phyloP scores from a whole-genome alignment of 371 early-diverging fungal genomes.

The Syncephalastrum monosporum region DNA sequence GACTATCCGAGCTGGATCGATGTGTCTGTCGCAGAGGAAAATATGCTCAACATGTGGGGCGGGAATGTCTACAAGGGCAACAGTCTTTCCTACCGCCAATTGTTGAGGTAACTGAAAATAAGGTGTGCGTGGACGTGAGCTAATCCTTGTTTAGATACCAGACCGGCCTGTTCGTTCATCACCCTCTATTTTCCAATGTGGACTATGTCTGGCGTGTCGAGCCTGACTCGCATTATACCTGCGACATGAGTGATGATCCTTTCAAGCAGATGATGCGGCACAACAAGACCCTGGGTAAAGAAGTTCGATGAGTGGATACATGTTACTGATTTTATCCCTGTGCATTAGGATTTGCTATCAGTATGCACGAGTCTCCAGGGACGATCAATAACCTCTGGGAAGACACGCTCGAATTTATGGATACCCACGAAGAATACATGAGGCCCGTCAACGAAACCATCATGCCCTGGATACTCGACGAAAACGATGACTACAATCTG shows the following conservation, averaged over 20 bases:
- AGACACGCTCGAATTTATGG: conserved; percentile 18
- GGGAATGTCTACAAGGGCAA: conserved; percentile 14
- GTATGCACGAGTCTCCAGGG: conserved; percentile 10
- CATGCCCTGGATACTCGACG: conserved; percentile 33
- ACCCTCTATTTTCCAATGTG: conserved; percentile 71
- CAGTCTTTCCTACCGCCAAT: conserved; percentile 24
- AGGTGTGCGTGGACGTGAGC: no score
- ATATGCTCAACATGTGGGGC: conserved; percentile 14
- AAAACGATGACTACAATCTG: conserved; percentile 45
- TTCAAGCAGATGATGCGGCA: conserved; percentile 78
- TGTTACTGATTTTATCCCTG: no score
- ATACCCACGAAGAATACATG: conserved; percentile 8
- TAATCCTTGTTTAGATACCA: conserved; percentile 56
- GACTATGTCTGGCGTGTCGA: conserved; percentile 97
- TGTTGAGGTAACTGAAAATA: conserved; percentile 14
- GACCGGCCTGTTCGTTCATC: conserved; percentile 84
- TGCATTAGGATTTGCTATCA: conserved; percentile 16
- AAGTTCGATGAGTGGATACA: no score
- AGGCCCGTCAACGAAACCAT: conserved; percentile 17
- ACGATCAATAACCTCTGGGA: conserved; percentile 17
- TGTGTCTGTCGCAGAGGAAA: conserved; percentile 24
- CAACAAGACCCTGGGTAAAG: conserved; percentile 74
- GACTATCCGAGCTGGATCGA: conserved; percentile 52
- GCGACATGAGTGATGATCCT: conserved; percentile 87
- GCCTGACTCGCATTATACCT: conserved; percentile 82